Base-by-base conservation (phyloP, 805 yeast species). In the Lachancea mirantina region DNA sequence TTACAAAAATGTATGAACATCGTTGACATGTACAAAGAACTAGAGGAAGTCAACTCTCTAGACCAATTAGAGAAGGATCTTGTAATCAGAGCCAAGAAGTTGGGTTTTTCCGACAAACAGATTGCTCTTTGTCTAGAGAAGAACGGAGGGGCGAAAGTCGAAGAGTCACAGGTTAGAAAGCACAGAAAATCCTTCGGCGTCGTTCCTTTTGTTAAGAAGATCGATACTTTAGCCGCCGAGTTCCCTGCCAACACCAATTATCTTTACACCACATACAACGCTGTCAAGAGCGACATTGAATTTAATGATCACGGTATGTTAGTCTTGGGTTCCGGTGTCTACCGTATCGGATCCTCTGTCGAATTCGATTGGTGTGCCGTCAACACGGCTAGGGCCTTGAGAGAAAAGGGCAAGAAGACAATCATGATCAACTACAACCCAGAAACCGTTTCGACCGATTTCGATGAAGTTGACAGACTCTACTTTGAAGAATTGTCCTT, bases 281-380 rank as follows among this genome's bases (percentile, higher is more conserved):
- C 96, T 37, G 72, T 84, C 38, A 68, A 76, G 37, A 79, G 78
- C 45, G 98, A 89, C 61, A 79, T 89, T 30, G 72, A 67, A 27
- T 92, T 89, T 56, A 74, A 81, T 50, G 97, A 89, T 39, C 72
- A 83, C 46, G 97, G 97, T 55, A 81, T 92, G 40, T 68, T 92
- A 76, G 97, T 89, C 24, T 71, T 89, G 49, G 98, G 97, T 34
- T 87, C 96, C n/a, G 97, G 98, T 68, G 98, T 92, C 32, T 89
- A 89, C 74, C 77, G 98, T 64, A 89, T 89, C 60, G 98, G 98
- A 39, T 88, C 96, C 2, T 87, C 96, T 19, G 98, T 89, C 35
- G 98, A 92, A 67, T 89, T 89, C 53, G 98, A 89, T 63, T 89
- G 98, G 98, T 89, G 98, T 72, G 98, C 97, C 35, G 98, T 89